phyloP scores from a whole-genome alignment of 2,329 filamentous ascomycete genomes.

The Fusarium equiseti region DNA sequence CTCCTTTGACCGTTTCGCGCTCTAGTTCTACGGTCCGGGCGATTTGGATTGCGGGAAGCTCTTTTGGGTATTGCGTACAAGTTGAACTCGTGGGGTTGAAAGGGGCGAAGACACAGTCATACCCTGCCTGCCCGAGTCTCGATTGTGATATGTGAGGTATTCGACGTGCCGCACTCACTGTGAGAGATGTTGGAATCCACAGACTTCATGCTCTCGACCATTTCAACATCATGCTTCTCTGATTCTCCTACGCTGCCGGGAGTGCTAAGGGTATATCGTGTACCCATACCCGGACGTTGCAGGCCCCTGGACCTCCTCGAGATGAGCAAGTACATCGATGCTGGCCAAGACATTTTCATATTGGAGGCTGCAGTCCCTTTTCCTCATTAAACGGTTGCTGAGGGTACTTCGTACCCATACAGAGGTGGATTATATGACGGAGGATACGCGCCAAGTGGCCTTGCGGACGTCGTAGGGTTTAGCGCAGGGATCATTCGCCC shows the following conservation, averaged over 20 bases:
- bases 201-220: constrained; percentile 38
- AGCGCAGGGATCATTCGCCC: constrained; percentile 40
- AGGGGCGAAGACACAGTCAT: neutral
- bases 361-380: constrained; percentile 35
- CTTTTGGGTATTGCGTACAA: neutral
- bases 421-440: constrained; percentile 32
- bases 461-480: constrained; percentile 42
- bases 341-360: constrained; percentile 33
- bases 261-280: constrained; percentile 29
- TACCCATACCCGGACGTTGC: constrained; percentile 28
- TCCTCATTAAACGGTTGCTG: constrained; percentile 32
- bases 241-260: constrained; percentile 28
- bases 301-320: constrained; percentile 25
- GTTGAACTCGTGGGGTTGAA: neutral
- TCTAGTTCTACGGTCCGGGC: neutral
- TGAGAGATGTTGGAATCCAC: constrained; percentile 33
- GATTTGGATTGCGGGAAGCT: neutral
- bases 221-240: constrained; percentile 31
- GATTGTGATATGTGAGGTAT: constrained; percentile 36
- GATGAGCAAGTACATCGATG: constrained; percentile 36
- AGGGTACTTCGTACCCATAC: constrained; percentile 35
- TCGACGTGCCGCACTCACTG: constrained; percentile 37
- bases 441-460: constrained; percentile 35
- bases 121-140: constrained; percentile 23
- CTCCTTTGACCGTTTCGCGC: neutral